Conservation (phyloP, 148 eudicot genomes). For the Vaccinium corymbosum region DNA sequence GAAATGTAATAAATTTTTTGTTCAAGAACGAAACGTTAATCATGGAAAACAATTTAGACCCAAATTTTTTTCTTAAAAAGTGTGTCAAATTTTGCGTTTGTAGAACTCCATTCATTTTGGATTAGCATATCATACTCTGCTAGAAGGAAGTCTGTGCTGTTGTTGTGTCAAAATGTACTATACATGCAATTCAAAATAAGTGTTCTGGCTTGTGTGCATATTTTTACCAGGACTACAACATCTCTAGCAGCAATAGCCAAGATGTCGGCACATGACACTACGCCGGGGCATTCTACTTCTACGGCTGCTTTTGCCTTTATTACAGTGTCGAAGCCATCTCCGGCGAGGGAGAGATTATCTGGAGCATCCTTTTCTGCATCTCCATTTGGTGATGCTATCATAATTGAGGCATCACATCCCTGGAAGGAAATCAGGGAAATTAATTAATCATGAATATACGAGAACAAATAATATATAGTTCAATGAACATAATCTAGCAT, state of each 20-base stretch:
- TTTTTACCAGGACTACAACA: constrained; percentile 52
- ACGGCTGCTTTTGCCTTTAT: constrained; percentile 71
- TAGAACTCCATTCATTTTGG: background rate
- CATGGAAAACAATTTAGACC: background rate
- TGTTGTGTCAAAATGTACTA: background rate
- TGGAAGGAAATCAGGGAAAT: constrained; percentile 16
- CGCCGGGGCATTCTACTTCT: constrained; percentile 65
- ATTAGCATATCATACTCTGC: background rate
- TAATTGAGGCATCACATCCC: constrained; percentile 86
- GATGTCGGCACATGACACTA: constrained; percentile 85
- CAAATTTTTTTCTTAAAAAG: background rate
- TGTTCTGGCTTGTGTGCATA: background rate
- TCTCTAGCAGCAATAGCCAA: constrained; percentile 73
- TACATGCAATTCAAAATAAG: background rate
- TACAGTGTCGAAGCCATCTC: constrained; percentile 84
- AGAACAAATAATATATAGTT: background rate
- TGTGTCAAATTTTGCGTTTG: background rate
- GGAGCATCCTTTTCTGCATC: constrained; percentile 73
- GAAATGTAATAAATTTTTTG: background rate
- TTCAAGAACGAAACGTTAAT: no score
- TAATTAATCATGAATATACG: background rate
- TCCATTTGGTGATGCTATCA: constrained; percentile 55
- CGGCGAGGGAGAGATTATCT: constrained; percentile 63
- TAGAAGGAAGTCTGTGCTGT: background rate
- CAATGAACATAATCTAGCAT: background rate